These are phyloP conservation scores for Kalmusia sp. DNA, from an alignment of 2,329 filamentous ascomycete genomes.

Conservation along the genomic window DNA sequence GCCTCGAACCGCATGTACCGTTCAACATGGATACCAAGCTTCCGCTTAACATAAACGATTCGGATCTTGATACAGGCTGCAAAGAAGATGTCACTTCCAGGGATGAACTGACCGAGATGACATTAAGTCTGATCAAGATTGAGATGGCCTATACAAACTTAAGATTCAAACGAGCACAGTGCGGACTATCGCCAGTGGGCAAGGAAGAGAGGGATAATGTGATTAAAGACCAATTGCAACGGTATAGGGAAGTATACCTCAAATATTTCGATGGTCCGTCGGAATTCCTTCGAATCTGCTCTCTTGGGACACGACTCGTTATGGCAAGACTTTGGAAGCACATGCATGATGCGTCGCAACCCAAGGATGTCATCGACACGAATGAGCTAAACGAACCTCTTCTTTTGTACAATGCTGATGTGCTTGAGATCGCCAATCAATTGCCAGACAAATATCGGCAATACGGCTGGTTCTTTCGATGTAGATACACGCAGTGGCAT, in stretches of 20 bases:
- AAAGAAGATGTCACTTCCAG: background rate
- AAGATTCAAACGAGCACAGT: conserved; percentile 5
- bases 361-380: background rate
- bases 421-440: conserved; percentile 16
- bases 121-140: conserved; percentile 15
- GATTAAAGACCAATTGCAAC: conserved; percentile 1
- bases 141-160: conserved; percentile 9
- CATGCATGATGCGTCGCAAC: conserved; percentile 1
- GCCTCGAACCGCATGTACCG: conserved; percentile 19
- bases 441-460: conserved; percentile 41
- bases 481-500: conserved; percentile 66
- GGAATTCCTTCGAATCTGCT: conserved; percentile 10
- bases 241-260: conserved; percentile 14
- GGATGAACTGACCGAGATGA: conserved; percentile 18
- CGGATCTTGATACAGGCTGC: conserved; percentile 5
- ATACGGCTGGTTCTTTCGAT: conserved; percentile 66
- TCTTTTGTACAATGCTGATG: conserved; percentile 13
- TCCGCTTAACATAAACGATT: conserved; percentile 18
- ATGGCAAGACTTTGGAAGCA: conserved; percentile 13
- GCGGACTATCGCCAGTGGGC: background rate
- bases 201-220: conserved; percentile 2
- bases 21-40: conserved; percentile 9
- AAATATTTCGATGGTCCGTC: conserved; percentile 6
- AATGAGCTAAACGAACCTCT: conserved; percentile 3
- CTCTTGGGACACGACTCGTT: conserved; percentile 11